phyloP scores from a whole-genome alignment of 495 filamentous ascomycete genomes.

The Neurospora tetraspora region DNA sequence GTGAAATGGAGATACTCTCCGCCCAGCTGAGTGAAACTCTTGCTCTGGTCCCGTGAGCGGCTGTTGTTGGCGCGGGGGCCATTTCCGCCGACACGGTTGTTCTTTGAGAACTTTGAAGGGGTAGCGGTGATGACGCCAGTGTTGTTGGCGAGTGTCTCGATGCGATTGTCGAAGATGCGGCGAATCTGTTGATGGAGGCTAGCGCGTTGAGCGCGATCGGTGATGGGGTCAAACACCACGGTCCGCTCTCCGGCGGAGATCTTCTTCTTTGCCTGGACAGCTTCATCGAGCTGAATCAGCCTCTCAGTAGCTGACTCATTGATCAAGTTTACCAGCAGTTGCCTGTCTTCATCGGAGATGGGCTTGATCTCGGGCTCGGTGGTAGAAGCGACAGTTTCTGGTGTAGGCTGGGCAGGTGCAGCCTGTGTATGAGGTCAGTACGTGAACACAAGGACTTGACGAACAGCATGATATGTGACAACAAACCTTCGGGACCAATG shows the following conservation, averaged over 20 bases:
- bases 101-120: slow-evolving; percentile 14
- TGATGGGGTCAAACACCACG: slow-evolving; percentile 23
- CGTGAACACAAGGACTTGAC: neutral
- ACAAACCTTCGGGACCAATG: slow-evolving; percentile 23
- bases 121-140: slow-evolving; percentile 27
- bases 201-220: slow-evolving; percentile 29
- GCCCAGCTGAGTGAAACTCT: slow-evolving; percentile 36
- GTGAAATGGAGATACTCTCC: slow-evolving; percentile 86
- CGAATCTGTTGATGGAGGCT: slow-evolving; percentile 36
- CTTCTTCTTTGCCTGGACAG: slow-evolving; percentile 17
- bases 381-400: neutral
- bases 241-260: slow-evolving; percentile 10
- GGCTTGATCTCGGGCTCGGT: slow-evolving; percentile 2
- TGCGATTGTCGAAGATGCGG: slow-evolving; percentile 27
- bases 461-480: slow-evolving; percentile 3
- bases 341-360: slow-evolving; percentile 14
- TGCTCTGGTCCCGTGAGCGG: slow-evolving; percentile 13
- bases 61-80: slow-evolving; percentile 8
- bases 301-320: slow-evolving; percentile 21
- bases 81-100: slow-evolving; percentile 23
- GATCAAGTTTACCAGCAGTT: slow-evolving; percentile 16
- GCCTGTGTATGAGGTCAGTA: neutral
- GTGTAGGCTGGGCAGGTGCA: neutral
- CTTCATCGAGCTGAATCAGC: slow-evolving; percentile 24
- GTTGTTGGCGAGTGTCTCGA: slow-evolving; percentile 21